Evolutionary conservation across 73 alveolate species (phyloP).

Genomic region (Paramecium caudatum): DNA sequence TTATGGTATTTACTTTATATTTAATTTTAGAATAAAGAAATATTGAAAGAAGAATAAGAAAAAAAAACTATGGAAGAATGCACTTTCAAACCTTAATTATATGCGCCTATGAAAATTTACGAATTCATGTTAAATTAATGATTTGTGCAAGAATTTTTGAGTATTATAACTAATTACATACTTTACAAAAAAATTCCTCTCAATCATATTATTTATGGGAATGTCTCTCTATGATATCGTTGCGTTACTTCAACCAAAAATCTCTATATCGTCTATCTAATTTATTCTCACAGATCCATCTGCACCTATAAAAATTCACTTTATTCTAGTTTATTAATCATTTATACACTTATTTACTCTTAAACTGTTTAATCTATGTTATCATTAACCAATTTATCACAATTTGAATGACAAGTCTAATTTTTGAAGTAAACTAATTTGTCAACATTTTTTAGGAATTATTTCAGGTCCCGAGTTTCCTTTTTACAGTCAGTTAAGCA

Average conservation of each 20-base stretch:
- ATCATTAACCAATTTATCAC: background rate
- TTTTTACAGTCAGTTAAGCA: background rate
- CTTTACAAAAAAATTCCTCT: too few species aligned
- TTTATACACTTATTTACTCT: slow-evolving; percentile 6
- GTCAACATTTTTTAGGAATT: slow-evolving; percentile 58
- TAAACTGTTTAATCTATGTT: background rate
- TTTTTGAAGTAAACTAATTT: background rate
- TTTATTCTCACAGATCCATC: slow-evolving; percentile 13
- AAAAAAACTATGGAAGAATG: slow-evolving; percentile 26
- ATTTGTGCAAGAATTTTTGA: too few species aligned
- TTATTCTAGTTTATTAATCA: background rate
- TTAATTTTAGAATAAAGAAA: slow-evolving; percentile 19
- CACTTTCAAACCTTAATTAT: slow-evolving; percentile 49
- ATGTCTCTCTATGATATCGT: background rate
- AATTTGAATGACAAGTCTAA: slow-evolving; percentile 27
- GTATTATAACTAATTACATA: too few species aligned
- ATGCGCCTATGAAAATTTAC: slow-evolving; percentile 42
- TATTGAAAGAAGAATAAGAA: slow-evolving; percentile 20
- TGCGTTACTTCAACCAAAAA: slow-evolving; percentile 9
- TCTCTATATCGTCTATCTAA: slow-evolving; percentile 34
- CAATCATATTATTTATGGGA: background rate
- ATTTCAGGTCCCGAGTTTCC: slow-evolving; percentile 12
- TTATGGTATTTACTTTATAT: background rate
- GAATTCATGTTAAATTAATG: slow-evolving; percentile 57
- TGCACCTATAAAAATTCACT: background rate